phyloP scores from a whole-genome alignment of 2,329 filamentous ascomycete species.

The Fusarium longipes region DNA sequence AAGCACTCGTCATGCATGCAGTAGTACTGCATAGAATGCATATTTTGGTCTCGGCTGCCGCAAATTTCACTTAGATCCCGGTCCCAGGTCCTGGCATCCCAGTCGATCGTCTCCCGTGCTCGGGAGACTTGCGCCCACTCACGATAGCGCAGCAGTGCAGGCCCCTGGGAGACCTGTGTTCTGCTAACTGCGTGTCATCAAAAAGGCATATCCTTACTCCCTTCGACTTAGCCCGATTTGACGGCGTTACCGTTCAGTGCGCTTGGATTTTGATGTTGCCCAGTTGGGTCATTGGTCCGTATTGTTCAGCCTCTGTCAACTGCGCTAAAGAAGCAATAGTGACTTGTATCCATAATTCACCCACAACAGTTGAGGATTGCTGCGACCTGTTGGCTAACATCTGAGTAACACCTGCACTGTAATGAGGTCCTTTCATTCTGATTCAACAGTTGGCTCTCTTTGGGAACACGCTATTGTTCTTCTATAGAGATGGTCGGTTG shows the following conservation, averaged over 20 bases:
- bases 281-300: conserved; percentile 24
- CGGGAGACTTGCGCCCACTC: conserved; percentile 25
- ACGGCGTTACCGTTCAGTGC: conserved; percentile 31
- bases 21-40: conserved; percentile 18
- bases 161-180: conserved; percentile 23
- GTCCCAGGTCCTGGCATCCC: conserved; percentile 25
- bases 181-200: conserved; percentile 44
- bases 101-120: conserved; percentile 33
- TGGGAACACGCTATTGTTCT: conserved; percentile 13
- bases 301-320: conserved; percentile 14
- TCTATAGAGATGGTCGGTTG: conserved; percentile 11
- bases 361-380: neutral
- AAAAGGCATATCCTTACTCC: conserved; percentile 31
- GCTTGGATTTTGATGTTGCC: conserved; percentile 22
- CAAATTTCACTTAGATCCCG: conserved; percentile 25
- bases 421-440: neutral
- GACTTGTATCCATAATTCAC: neutral
- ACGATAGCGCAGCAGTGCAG: neutral
- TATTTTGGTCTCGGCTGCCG: conserved; percentile 31
- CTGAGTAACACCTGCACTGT: neutral
- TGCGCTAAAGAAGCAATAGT: conserved; percentile 11
- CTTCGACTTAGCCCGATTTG: conserved; percentile 20
- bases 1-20: conserved; percentile 32
- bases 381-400: neutral
- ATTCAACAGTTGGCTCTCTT: neutral